A percentile compares a stretch with the other conserved stretches of the same genome.
phyloP scores from a whole-genome alignment of 2,329 filamentous ascomycete species.

The Aspergillus sp. region DNA sequence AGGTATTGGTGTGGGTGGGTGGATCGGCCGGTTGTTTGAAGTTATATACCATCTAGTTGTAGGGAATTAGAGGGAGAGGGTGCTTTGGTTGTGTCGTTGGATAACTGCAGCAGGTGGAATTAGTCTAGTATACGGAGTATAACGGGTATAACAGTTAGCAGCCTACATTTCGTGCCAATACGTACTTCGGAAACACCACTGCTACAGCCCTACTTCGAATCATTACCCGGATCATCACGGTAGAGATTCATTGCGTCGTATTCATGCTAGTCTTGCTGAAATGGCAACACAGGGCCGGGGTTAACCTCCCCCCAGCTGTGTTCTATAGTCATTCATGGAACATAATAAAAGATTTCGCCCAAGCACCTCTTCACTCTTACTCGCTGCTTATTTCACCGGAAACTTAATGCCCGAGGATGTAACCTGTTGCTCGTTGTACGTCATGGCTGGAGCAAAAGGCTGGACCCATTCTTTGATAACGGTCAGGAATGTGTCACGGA shows the following conservation, averaged over 20 bases:
- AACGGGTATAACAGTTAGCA: no score
- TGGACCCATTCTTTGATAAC: slow-evolving; percentile 43
- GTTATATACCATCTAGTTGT: no score
- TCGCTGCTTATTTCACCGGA: slow-evolving; percentile 18
- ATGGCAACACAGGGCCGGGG: neutral
- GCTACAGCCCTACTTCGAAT: neutral
- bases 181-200: no score
- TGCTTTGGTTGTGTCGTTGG: no score
- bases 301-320: neutral
- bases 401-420: slow-evolving; percentile 43
- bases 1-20: no score
- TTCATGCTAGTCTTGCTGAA: slow-evolving; percentile 9
- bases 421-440: slow-evolving; percentile 34
- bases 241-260: slow-evolving; percentile 6
- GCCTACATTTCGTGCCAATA: no score
- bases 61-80: no score
- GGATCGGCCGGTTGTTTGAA: no score
- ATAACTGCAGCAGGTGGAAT: no score
- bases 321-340: slow-evolving; percentile 14
- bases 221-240: neutral
- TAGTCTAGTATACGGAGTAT: no score
- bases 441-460: slow-evolving; percentile 42
- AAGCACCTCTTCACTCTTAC: neutral
- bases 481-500: slow-evolving; percentile 40
- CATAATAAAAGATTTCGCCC: neutral